Evolutionary conservation across 2,329 filamentous ascomycete genomes (phyloP).

Genomic region (Diplodia mutila): DNA sequence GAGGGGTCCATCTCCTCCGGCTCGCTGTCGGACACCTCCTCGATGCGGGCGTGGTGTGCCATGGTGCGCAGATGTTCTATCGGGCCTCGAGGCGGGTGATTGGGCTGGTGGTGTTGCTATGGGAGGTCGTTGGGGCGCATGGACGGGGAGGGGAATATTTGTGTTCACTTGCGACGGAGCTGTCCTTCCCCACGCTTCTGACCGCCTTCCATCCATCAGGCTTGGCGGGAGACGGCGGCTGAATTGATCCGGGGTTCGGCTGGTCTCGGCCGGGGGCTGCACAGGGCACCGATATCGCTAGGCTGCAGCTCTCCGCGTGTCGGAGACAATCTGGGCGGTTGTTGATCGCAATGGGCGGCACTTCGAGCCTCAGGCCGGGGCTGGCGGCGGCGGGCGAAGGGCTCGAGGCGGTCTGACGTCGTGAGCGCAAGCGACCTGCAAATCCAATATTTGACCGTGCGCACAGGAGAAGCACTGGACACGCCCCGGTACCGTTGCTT

Average conservation of each 20-base stretch:
- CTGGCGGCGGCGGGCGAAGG: neutral
- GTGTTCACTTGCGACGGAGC: neutral
- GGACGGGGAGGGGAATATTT: neutral
- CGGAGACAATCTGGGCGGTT: neutral
- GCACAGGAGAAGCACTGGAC: neutral
- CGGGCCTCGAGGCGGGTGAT: neutral
- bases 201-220: slow-evolving; percentile 19
- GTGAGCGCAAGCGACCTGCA: neutral
- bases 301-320: neutral
- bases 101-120: neutral
- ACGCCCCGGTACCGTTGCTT: neutral
- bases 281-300: neutral
- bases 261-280: neutral
- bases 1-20: slow-evolving; percentile 73
- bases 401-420: slow-evolving; percentile 12
- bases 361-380: neutral
- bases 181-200: neutral
- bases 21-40: slow-evolving; percentile 88
- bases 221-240: neutral
- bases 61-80: slow-evolving; percentile 51
- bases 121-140: neutral
- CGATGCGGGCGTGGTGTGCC: slow-evolving; percentile 80
- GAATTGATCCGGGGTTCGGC: slow-evolving; percentile 2
- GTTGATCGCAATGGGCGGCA: slow-evolving; percentile 1
- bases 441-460: slow-evolving; percentile 14